Percentiles rank a stretch among this genome's conserved stretches.
phyloP scores from a whole-genome alignment of 1,139 yeast genomes.

The Nadsonia commutata region DNA sequence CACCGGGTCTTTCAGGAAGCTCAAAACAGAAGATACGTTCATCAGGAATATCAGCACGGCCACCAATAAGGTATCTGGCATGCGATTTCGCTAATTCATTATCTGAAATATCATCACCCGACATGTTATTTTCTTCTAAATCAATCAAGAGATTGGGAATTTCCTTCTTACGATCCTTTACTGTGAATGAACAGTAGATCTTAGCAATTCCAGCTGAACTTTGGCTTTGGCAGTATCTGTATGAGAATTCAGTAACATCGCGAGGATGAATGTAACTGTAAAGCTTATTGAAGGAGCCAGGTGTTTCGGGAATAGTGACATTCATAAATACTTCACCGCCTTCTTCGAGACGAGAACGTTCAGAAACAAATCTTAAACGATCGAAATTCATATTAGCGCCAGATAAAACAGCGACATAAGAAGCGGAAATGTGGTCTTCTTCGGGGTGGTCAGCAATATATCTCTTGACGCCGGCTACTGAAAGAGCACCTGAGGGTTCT shows the following conservation, averaged over 20 bases:
- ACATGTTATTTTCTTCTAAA: constrained; percentile 25
- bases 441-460: constrained; percentile 36
- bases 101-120: constrained; percentile 70
- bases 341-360: constrained; percentile 94
- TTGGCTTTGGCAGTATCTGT: constrained; percentile 41
- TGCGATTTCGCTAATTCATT: constrained; percentile 93
- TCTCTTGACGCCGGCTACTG: constrained; percentile 88
- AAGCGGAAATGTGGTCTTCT: constrained; percentile 44
- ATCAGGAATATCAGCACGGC: constrained; percentile 49
- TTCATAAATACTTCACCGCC: constrained; percentile 90
- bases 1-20: constrained; percentile 97
- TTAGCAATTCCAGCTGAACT: constrained; percentile 41
- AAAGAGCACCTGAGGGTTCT: constrained; percentile 94
- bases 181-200: constrained; percentile 78
- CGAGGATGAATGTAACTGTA: constrained; percentile 73
- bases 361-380: constrained; percentile 90
- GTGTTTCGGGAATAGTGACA: constrained; percentile 78
- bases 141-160: constrained; percentile 31
- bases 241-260: constrained; percentile 83
- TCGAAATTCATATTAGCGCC: constrained; percentile 99
- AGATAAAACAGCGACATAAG: constrained; percentile 73
- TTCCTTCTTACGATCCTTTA: constrained; percentile 52
- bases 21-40: constrained; percentile 77
- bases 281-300: constrained; percentile 74
- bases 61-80: constrained; percentile 92